Percentiles rank a stretch among this genome's conserved stretches.
These are phyloP conservation scores for Pseudocercospora crystallina DNA, from an alignment of 2,329 filamentous ascomycete genomes.

Conservation along the genomic window DNA sequence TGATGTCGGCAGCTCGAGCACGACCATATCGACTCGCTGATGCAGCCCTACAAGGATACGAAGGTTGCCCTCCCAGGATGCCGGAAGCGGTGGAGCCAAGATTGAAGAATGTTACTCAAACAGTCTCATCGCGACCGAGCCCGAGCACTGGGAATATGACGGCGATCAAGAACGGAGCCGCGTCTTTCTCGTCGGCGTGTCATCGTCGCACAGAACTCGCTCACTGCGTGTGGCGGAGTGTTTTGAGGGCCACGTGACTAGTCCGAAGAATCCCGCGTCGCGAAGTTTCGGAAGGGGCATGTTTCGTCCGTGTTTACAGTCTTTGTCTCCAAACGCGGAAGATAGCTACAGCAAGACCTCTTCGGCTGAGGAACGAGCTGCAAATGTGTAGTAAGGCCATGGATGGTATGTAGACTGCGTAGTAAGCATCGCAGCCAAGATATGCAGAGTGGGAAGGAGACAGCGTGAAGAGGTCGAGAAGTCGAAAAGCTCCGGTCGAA, in stretches of 20 bases:
- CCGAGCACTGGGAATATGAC: not conserved
- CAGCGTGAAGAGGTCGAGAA: slow-evolving; percentile 1
- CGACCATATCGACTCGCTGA: too few species aligned
- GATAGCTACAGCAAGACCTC: not conserved
- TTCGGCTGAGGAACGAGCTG: slow-evolving; percentile 7
- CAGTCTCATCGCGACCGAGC: too few species aligned
- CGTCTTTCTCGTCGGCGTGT: slow-evolving; percentile 4
- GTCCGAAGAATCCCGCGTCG: not conserved
- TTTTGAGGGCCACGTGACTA: slow-evolving; percentile 2
- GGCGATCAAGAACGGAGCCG: slow-evolving; percentile 4
- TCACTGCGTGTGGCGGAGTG: not conserved
- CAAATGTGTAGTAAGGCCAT: not conserved
- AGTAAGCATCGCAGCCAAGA: not conserved
- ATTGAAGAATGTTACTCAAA: too few species aligned
- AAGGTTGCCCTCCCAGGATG: too few species aligned
- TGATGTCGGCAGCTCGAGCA: too few species aligned
- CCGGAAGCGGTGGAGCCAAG: too few species aligned
- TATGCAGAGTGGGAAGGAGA: slow-evolving; percentile 3
- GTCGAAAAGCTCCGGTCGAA: not conserved
- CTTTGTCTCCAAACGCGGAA: not conserved
- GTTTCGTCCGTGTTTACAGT: slow-evolving; percentile 3
- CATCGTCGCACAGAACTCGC: slow-evolving; percentile 4
- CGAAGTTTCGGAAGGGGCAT: slow-evolving; percentile 6
- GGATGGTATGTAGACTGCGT: not conserved
- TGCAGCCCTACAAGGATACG: too few species aligned